These are phyloP conservation scores for Phytophthora europaea DNA, from an alignment of 352 stramenopile species.

Conservation along the genomic window DNA sequence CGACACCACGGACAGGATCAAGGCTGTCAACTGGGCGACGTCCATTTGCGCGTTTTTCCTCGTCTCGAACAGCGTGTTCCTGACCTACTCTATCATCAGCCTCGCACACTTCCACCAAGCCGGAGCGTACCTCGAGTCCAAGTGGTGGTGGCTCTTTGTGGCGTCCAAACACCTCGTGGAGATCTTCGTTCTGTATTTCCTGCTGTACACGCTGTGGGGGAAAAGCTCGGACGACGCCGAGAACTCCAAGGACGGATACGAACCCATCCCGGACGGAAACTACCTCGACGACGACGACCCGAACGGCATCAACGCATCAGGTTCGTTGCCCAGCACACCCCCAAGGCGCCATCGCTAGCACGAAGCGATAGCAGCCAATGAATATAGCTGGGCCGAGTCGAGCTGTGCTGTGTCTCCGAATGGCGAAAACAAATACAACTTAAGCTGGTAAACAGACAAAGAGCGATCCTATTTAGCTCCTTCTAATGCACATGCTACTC, in stretches of 20 bases:
- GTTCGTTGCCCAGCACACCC: slow-evolving; percentile 41
- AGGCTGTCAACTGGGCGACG: slow-evolving; percentile 96
- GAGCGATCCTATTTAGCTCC: slow-evolving; percentile 34
- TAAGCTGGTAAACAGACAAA: slow-evolving; percentile 27
- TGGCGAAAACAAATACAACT: slow-evolving; percentile 13
- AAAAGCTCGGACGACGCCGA: slow-evolving; percentile 77
- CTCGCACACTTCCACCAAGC: slow-evolving; percentile 89
- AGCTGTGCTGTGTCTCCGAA: background rate
- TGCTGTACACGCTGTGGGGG: slow-evolving; percentile 96
- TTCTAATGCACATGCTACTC: slow-evolving; percentile 26
- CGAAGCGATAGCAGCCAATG: slow-evolving; percentile 10
- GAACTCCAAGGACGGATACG: slow-evolving; percentile 75
- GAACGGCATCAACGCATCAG: slow-evolving; percentile 49
- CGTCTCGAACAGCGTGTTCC: slow-evolving; percentile 91
- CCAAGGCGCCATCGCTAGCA: slow-evolving; percentile 36
- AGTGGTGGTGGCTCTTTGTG: slow-evolving; percentile 95
- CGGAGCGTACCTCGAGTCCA: slow-evolving; percentile 85
- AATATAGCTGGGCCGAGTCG: slow-evolving; percentile 20
- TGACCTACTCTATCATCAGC: slow-evolving; percentile 88
- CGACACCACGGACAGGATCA: slow-evolving; percentile 96
- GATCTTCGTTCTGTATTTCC: slow-evolving; percentile 94
- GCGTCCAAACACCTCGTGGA: slow-evolving; percentile 94
- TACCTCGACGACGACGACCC: slow-evolving; percentile 66
- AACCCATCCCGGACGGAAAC: slow-evolving; percentile 75
- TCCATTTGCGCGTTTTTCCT: slow-evolving; percentile 97